Evolutionary conservation across 495 filamentous ascomycete genomes (phyloP), one percentile per base, ranked within the genome.

Genomic region (Jackrogersella multiformis): DNA sequence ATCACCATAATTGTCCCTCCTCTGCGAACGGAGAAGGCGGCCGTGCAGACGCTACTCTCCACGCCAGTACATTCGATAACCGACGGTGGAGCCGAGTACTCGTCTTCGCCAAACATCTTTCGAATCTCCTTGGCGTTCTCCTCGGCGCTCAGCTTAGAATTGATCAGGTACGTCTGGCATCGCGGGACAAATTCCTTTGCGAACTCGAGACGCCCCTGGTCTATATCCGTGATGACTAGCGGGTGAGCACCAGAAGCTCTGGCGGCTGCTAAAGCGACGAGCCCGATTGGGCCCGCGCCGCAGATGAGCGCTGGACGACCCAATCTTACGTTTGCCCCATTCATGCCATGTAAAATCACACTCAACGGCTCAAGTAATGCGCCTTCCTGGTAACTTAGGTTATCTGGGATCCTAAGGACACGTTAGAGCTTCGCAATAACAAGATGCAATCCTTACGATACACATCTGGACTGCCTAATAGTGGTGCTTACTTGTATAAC

Each of bases 21-120:
- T 54, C 84, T 76, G 24, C 85, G 78, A n/a, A 77, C 84, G n/a
- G 80, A 78, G 69, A 81, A 87, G 4, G 79, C 79, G 1, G 86
- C 86, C 1, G 84, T 87, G 54, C 78, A 77, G 10, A 90, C 77
- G 66, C 84, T 86, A 65, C 78, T 86, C 64, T 89, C 85, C 0
- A 88, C 84, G 0, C 88, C 87, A 0, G 87, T 90, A 64, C 88
- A 90, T 69, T 89, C 87, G 0, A 88, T 76, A 2, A 89, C 83
- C 0, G 81, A 85, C 8, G 81, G 79, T 5, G 86, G 86, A 8
- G 85, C 82, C 41, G 74, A 73, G 53, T 86, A 86, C 54, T 86
- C 83, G 24, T 74, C 65, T 8, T 65, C 51, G 24, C 82, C 82
- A 46, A 85, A 88, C 5, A 86, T 30, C 16, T 75, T 72, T 9